Conservation (phyloP, 805 yeast species). For the Candida caryicola region DNA sequence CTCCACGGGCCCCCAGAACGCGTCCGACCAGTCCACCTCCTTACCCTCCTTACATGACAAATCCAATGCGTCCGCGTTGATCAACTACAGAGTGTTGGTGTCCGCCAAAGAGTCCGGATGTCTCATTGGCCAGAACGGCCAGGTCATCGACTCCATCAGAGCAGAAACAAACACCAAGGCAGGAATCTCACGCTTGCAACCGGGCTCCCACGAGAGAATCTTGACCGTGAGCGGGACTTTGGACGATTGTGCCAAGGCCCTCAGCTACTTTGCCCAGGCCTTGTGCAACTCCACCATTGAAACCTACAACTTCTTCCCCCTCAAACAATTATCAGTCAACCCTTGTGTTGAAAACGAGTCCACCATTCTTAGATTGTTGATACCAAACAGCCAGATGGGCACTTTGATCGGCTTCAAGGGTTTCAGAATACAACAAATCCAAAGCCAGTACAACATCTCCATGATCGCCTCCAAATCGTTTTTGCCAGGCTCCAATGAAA, state of each 20-base stretch:
- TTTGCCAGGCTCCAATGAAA: conserved; percentile 76
- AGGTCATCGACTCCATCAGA: conserved; percentile 71
- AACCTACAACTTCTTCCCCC: conserved; percentile 55
- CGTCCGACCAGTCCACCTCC: conserved; percentile 12
- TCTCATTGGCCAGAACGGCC: conserved; percentile 82
- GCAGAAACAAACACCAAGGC: conserved; percentile 77
- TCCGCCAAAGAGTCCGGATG: conserved; percentile 88
- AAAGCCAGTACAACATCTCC: conserved; percentile 63
- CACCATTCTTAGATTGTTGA: conserved; percentile 60
- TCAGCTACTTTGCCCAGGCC: conserved; percentile 67
- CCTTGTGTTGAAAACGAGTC: conserved; percentile 52
- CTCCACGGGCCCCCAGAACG: neutral
- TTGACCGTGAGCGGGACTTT: conserved; percentile 74
- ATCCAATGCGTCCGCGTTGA: conserved; percentile 29
- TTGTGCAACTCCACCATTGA: conserved; percentile 45
- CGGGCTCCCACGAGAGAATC: conserved; percentile 80
- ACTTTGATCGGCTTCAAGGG: conserved; percentile 86
- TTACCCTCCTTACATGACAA: conserved; percentile 29
- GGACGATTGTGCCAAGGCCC: conserved; percentile 65
- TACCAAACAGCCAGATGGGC: conserved; percentile 86
- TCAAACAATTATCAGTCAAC: conserved; percentile 54
- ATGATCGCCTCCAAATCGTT: conserved; percentile 87
- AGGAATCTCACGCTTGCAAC: conserved; percentile 77
- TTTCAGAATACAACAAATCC: conserved; percentile 72
- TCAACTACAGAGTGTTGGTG: conserved; percentile 56